Conservation (phyloP, 257 asterid species). For the Pogostemon cablin region DNA sequence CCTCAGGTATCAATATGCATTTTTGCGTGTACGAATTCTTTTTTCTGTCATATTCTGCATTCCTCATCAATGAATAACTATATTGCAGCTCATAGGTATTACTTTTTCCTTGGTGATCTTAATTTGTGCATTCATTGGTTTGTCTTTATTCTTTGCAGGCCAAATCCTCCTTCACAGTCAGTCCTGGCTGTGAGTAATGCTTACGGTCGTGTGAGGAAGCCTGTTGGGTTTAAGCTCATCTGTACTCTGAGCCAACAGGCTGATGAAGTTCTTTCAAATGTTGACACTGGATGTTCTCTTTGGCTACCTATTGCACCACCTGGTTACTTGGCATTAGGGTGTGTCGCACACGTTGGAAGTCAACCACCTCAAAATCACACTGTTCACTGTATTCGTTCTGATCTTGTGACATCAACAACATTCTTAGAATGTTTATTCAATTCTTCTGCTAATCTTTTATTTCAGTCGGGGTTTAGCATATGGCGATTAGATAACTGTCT, state of each 20-base stretch:
- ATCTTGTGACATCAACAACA: slow-evolving; percentile 77
- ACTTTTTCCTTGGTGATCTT: slow-evolving; percentile 27
- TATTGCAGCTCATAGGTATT: slow-evolving; percentile 21
- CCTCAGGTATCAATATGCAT: neutral
- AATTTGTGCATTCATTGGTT: slow-evolving; percentile 32
- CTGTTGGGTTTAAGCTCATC: slow-evolving; percentile 79
- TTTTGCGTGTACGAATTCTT: slow-evolving; percentile 26
- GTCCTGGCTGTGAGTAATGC: slow-evolving; percentile 84
- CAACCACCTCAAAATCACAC: slow-evolving; percentile 89
- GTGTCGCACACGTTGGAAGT: slow-evolving; percentile 84
- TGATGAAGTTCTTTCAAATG: slow-evolving; percentile 39
- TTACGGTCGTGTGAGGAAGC: slow-evolving; percentile 93
- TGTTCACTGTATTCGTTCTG: slow-evolving; percentile 93
- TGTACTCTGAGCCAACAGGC: slow-evolving; percentile 56
- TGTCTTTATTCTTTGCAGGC: slow-evolving; percentile 55
- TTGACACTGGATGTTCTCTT: slow-evolving; percentile 73
- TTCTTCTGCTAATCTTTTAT: slow-evolving; percentile 54
- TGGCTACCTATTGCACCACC: slow-evolving; percentile 98
- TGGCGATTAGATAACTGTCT: slow-evolving; percentile 93
- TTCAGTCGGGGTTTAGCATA: slow-evolving; percentile 79
- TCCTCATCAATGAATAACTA: slow-evolving; percentile 25
- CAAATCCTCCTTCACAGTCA: slow-evolving; percentile 96
- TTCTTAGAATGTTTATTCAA: slow-evolving; percentile 70
- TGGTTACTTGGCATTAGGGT: slow-evolving; percentile 89
- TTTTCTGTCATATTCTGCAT: slow-evolving; percentile 11